Conservation (phyloP, 2,329 filamentous ascomycete species). For the Clonostachys solani region DNA sequence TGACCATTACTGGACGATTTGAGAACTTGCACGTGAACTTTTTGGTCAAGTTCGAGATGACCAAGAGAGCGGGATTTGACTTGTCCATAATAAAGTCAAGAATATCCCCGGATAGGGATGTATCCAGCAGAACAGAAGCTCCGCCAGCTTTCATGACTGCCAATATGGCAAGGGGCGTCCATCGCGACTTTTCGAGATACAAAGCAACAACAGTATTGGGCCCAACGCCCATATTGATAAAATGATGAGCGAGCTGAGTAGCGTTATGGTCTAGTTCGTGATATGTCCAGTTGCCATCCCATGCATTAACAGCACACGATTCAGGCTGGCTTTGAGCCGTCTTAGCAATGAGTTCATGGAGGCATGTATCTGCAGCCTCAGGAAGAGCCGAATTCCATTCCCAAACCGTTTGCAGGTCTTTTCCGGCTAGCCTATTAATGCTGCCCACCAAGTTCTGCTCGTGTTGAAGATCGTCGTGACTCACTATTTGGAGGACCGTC, state of each 20-base stretch:
- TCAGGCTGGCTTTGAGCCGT: constrained; percentile 11
- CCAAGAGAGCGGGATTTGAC: neutral
- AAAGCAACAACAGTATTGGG: constrained; percentile 10
- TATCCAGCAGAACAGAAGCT: constrained; percentile 11
- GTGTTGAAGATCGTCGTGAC: too few relatives aligned
- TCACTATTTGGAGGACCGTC: too few relatives aligned
- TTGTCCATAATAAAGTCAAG: neutral
- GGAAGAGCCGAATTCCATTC: neutral
- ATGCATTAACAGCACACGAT: constrained; percentile 31
- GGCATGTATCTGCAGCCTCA: neutral
- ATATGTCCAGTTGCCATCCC: constrained; percentile 38
- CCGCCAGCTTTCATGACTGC: constrained; percentile 7
- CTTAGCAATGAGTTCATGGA: neutral
- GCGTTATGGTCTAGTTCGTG: constrained; percentile 30
- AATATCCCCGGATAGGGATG: constrained; percentile 7
- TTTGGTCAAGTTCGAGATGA: neutral
- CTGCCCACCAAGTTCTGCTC: too few relatives aligned
- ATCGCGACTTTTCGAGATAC: constrained; percentile 13
- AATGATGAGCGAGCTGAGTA: constrained; percentile 25
- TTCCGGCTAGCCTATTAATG: neutral
- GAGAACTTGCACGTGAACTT: neutral
- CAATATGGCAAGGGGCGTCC: constrained; percentile 13
- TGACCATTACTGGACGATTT: neutral
- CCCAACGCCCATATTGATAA: constrained; percentile 19
- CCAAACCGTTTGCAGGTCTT: neutral